phyloP scores from a whole-genome alignment of 192 early-diverging fungal genomes.

The Gonapodya prolifera region DNA sequence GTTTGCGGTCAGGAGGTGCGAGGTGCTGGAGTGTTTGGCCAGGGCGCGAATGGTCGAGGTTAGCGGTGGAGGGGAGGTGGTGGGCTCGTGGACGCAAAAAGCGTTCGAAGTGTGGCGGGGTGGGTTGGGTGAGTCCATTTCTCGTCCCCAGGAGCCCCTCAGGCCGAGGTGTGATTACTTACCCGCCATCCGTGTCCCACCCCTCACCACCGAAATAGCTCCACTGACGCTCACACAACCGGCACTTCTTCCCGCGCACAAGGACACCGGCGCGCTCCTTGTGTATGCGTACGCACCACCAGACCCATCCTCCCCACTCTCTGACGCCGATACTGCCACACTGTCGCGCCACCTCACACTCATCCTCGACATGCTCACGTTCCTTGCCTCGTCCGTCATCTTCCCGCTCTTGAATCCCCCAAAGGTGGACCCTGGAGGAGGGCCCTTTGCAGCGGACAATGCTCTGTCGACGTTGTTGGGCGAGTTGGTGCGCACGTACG shows the following conservation, averaged over 20 bases:
- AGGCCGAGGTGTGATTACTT: no score
- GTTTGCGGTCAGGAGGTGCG: background rate
- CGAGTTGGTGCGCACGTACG: background rate
- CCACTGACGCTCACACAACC: background rate
- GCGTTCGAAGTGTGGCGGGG: background rate
- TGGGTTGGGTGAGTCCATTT: background rate
- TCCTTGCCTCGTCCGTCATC: background rate
- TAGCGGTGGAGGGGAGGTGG: background rate
- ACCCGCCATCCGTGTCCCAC: no score
- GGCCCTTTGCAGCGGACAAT: background rate
- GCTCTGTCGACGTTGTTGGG: background rate
- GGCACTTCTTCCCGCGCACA: background rate
- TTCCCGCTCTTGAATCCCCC: background rate
- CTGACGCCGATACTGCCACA: background rate
- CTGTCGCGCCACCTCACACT: background rate
- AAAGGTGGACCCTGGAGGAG: background rate
- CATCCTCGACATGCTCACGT: background rate
- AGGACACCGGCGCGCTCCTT: background rate
- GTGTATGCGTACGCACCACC: background rate
- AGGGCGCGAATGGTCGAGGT: background rate
- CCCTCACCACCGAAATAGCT: no score
- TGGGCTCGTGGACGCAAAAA: background rate
- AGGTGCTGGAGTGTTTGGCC: background rate
- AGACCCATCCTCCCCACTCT: background rate
- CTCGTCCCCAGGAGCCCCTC: no score